Base-by-base conservation (phyloP, 345 rosid species). In the Adansonia digitata region DNA sequence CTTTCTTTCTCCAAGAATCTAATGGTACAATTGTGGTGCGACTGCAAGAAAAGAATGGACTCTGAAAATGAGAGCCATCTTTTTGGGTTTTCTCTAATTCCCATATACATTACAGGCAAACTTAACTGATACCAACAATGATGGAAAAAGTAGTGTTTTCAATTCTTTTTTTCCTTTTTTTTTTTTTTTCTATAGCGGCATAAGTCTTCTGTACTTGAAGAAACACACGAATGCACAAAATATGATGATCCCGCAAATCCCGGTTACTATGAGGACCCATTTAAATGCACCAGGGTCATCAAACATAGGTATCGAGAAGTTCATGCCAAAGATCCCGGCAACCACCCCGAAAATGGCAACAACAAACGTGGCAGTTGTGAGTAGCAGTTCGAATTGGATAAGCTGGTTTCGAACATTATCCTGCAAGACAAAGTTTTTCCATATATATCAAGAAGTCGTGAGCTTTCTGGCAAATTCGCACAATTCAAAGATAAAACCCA, bases 321-420 rank as follows among this genome's bases (percentile, higher is more conserved):
- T 93, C 99, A 95, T 95, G 18, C 98, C 99, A 79, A 95, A 95
- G 61, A 95, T 80, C 77, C 99, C 98, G 4, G 99, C 97, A 51
- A 95, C 99, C 3, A 95, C 99, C 56, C 97, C 99, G 72, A 95
- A 95, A 46, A 95, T 91, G 45, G 99, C 97, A 22, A 90, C 99
- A 29, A 95, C 98, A 43, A 95, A 95, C 3, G 98, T 93, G 0
- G 97, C 98, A 0, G 99, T 93, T 0, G 99, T 95, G 20, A 95
- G 87, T 10, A 95, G 86, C 78, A 95, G 87, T 88, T 95, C 99
- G 59, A 93, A 93, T 26, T 95, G 99, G 83, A 95, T 95, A 80
- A 95, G 89, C 80, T 95, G 98, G 82, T 95, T 95, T 72, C 98
- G 88, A 53, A 95, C 99, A 78, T 91, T 95, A 78, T 93, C 99